Evolutionary conservation across 208 protist species (phyloP).

Genomic region (Herpetomonas samuelpessoai): DNA sequence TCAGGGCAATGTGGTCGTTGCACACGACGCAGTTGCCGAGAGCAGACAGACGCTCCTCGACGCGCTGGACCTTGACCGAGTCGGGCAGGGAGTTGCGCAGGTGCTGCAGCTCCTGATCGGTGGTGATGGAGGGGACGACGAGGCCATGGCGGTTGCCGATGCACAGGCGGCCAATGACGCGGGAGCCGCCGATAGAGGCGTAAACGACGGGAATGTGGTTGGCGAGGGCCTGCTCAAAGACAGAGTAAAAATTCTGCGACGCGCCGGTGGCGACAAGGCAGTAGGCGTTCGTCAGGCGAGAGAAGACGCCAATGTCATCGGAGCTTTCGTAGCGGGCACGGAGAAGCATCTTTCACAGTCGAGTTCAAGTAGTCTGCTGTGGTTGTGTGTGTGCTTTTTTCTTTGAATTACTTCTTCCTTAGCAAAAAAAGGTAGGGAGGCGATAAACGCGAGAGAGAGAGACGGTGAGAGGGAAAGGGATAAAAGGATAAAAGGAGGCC

Average conservation of each 20-base stretch:
- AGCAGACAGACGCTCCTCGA: slow-evolving; percentile 98
- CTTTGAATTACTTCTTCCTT: background rate
- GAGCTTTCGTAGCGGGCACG: slow-evolving; percentile 98
- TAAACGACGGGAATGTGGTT: slow-evolving; percentile 99
- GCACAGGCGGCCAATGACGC: slow-evolving; percentile 97
- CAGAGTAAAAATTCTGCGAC: slow-evolving; percentile 98
- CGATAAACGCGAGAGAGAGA: background rate
- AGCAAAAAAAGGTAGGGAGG: background rate
- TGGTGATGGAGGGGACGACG: slow-evolving; percentile 97
- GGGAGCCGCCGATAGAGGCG: slow-evolving; percentile 94
- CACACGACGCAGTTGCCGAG: slow-evolving; percentile 99
- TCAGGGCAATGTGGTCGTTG: slow-evolving; percentile 99
- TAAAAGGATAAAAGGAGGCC: slow-evolving; percentile 1
- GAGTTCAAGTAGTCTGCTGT: background rate
- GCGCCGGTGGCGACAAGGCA: slow-evolving; percentile 97
- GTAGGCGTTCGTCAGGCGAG: slow-evolving; percentile 99
- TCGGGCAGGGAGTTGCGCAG: slow-evolving; percentile 99
- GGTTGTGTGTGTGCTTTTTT: background rate
- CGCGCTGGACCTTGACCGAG: slow-evolving; percentile 94
- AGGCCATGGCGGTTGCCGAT: slow-evolving; percentile 98
- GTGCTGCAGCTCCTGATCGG: slow-evolving; percentile 99
- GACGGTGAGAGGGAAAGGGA: background rate
- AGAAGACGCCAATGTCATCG: slow-evolving; percentile 99
- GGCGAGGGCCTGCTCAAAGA: slow-evolving; percentile 98
- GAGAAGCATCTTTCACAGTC: slow-evolving; percentile 67